Evolutionary conservation across 2,329 filamentous ascomycete genomes (phyloP).

Genomic region (Xylariaceae sp.): DNA sequence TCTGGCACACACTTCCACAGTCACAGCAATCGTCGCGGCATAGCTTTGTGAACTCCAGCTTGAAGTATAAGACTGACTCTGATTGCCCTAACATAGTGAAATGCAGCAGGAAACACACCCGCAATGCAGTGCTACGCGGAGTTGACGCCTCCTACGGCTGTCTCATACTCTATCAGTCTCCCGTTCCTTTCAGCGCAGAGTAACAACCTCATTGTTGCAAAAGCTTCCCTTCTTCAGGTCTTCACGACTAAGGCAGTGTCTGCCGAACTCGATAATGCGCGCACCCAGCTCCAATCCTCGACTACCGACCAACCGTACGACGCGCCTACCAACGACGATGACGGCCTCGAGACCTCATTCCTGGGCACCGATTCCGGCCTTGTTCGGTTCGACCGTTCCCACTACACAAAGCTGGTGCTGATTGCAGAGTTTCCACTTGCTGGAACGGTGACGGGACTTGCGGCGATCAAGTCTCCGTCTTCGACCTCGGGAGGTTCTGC

Average conservation of each 20-base stretch:
- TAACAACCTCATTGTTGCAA: conserved; percentile 84
- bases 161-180: conserved; percentile 78
- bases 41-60: not conserved
- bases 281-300: conserved; percentile 35
- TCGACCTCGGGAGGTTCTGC: conserved; percentile 78
- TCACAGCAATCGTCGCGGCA: not conserved
- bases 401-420: conserved; percentile 73
- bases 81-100: conserved; percentile 18
- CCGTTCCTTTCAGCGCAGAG: conserved; percentile 71
- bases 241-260: conserved; percentile 68
- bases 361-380: conserved; percentile 58
- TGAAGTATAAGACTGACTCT: not conserved
- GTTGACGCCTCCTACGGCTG: conserved; percentile 86
- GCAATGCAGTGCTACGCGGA: conserved; percentile 97
- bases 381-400: conserved; percentile 56
- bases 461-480: conserved; percentile 65
- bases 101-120: conserved; percentile 26
- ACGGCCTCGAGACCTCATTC: conserved; percentile 62
- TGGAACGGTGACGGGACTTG: conserved; percentile 79
- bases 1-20: not conserved
- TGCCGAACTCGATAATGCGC: conserved; percentile 52
- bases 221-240: conserved; percentile 87
- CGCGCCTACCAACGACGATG: conserved; percentile 51
- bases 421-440: conserved; percentile 78
- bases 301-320: conserved; percentile 47